These are phyloP conservation scores for Monosporascus sp. DNA, from an alignment of 2,329 filamentous ascomycete genomes.

Conservation along the genomic window DNA sequence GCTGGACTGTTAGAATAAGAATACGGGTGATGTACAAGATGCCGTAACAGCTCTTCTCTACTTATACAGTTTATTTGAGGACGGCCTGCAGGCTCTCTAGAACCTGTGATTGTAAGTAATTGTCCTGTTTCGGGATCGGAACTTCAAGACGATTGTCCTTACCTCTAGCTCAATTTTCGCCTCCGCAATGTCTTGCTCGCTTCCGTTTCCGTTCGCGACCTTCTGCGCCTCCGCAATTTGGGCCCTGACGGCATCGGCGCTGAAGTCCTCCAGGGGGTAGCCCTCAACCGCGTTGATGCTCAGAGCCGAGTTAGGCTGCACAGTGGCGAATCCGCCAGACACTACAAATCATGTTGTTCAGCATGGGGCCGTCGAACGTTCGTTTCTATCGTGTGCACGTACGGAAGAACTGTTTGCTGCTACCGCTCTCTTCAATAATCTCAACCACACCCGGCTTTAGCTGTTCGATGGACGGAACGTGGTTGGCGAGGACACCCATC, in stretches of 20 bases:
- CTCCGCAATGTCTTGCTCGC: conserved; percentile 96
- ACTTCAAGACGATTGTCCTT: conserved; percentile 20
- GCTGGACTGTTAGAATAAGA: conserved; percentile 21
- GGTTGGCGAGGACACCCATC: conserved; percentile 98
- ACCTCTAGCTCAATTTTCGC: conserved; percentile 99
- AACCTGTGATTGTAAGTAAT: conserved; percentile 53
- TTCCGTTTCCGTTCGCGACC: conserved; percentile 83
- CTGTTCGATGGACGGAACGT: conserved; percentile 98
- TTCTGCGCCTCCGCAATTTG: conserved; percentile 96
- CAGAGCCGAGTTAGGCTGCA: conserved; percentile 89
- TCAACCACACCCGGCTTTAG: conserved; percentile 94
- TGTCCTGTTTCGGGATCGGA: not conserved
- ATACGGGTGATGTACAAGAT: conserved; percentile 34
- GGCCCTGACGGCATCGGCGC: conserved; percentile 77
- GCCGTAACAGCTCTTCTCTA: conserved; percentile 24
- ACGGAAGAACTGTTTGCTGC: conserved; percentile 97
- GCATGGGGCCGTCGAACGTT: conserved; percentile 7
- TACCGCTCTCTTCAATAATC: conserved; percentile 87
- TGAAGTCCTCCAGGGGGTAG: conserved; percentile 93
- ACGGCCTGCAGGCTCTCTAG: conserved; percentile 77
- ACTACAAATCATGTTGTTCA: conserved; percentile 47
- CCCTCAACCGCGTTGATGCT: conserved; percentile 99
- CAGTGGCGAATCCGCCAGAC: conserved; percentile 92
- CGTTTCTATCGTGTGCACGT: conserved; percentile 39
- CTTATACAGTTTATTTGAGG: conserved; percentile 65